Conservation (phyloP, 176 grass and related monocot species). For the Aegilops sharonensis region DNA sequence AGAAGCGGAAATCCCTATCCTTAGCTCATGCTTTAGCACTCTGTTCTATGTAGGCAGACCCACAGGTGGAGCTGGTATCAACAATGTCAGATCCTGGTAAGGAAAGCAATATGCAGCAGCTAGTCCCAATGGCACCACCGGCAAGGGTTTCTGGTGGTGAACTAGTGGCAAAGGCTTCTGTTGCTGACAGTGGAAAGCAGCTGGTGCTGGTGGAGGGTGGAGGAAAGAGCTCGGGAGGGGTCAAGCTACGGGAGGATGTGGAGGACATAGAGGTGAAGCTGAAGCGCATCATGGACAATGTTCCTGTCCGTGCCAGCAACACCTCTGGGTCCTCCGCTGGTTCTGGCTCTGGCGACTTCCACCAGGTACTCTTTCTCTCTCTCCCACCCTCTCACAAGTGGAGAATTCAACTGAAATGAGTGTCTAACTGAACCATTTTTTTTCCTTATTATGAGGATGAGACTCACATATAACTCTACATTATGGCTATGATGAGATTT, state of each 20-base stretch:
- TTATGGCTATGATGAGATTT: not conserved
- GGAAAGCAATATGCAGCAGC: slow-evolving; percentile 54
- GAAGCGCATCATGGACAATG: slow-evolving; percentile 84
- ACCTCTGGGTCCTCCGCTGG: slow-evolving; percentile 90
- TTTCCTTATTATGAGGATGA: not conserved
- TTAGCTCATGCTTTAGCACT: not conserved
- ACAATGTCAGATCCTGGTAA: slow-evolving; percentile 52
- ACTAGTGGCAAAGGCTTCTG: slow-evolving; percentile 32
- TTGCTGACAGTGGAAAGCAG: slow-evolving; percentile 41
- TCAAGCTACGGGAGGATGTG: slow-evolving; percentile 84
- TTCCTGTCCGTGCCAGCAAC: slow-evolving; percentile 84
- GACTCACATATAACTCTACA: not conserved
- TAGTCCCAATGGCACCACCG: slow-evolving; percentile 38
- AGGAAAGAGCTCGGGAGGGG: slow-evolving; percentile 44
- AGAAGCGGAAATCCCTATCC: not conserved
- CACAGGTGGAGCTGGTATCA: not conserved
- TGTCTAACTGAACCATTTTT: not conserved
- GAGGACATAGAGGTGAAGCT: slow-evolving; percentile 97
- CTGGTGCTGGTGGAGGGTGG: slow-evolving; percentile 41
- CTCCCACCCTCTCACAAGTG: not conserved
- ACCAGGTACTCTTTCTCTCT: slow-evolving; percentile 52
- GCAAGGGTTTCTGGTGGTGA: slow-evolving; percentile 30
- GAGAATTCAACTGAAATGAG: not conserved
- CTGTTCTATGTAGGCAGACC: not conserved
- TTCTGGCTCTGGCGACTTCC: slow-evolving; percentile 95